Percentiles rank a stretch among this genome's conserved stretches.
Evolutionary conservation across 1,284 basidiomycete genomes (phyloP).

Genomic region (Erythrobasidium hasegawianum): DNA sequence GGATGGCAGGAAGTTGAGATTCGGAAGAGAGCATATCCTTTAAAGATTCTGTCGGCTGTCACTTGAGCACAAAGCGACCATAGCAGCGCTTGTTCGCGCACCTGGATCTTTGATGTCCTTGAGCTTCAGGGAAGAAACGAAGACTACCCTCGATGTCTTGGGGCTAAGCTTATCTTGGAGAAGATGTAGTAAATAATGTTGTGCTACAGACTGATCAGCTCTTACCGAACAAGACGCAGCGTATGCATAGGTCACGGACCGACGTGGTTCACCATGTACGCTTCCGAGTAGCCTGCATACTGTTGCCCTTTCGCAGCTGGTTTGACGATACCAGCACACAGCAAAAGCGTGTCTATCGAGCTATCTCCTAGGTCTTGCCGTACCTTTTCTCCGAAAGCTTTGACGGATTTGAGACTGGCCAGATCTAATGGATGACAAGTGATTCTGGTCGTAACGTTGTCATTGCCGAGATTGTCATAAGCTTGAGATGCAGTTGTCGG

Average conservation of each 20-base stretch:
- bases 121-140: constrained; percentile 20
- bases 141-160: constrained; percentile 1
- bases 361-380: background rate
- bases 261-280: constrained; percentile 15
- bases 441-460: background rate
- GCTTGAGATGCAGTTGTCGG: background rate
- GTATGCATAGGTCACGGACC: background rate
- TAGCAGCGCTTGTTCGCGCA: constrained; percentile 1
- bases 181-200: constrained; percentile 20
- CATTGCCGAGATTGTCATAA: background rate
- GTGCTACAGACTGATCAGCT: background rate
- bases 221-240: no score
- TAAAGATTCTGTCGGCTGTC: constrained; percentile 1
- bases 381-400: constrained; percentile 2
- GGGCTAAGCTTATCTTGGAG: constrained; percentile 7
- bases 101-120: constrained; percentile 9
- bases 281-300: constrained; percentile 4
- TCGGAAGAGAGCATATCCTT: constrained; percentile 1
- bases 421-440: constrained; percentile 9
- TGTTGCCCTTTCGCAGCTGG: background rate
- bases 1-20: constrained; percentile 2
- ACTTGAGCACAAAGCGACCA: no score
- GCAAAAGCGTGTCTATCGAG: constrained; percentile 7
- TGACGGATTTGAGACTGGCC: background rate
- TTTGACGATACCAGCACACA: constrained; percentile 25